Evolutionary conservation across 2,329 filamentous ascomycete species (phyloP).

Genomic region (Periconia sp.): DNA sequence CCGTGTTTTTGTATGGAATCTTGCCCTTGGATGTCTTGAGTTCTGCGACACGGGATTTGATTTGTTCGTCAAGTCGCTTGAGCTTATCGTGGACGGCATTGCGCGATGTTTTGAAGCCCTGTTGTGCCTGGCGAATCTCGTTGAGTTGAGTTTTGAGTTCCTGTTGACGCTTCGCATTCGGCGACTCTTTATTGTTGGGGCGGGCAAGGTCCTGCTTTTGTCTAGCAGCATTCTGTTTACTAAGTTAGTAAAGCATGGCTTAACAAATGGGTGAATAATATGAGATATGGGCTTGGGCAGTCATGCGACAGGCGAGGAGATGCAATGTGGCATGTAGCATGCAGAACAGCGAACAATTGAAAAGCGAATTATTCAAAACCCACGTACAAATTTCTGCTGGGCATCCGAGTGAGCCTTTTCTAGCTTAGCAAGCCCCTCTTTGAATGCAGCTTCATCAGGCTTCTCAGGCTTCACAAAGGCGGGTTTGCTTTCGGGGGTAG

Average conservation of each 20-base stretch:
- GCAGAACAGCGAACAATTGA: not conserved
- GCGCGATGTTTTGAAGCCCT: constrained; percentile 80
- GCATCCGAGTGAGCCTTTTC: constrained; percentile 84
- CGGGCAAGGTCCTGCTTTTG: constrained; percentile 82
- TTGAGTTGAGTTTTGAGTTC: constrained; percentile 82
- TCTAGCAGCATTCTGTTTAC: constrained; percentile 75
- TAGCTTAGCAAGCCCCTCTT: constrained; percentile 73
- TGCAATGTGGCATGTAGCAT: constrained; percentile 1
- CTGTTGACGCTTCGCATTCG: constrained; percentile 77
- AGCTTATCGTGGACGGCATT: constrained; percentile 82
- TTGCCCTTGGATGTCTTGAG: constrained; percentile 83
- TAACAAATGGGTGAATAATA: not conserved
- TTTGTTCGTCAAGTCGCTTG: constrained; percentile 85
- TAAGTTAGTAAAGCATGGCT: not conserved
- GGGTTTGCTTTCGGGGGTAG: constrained; percentile 39
- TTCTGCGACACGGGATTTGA: constrained; percentile 82
- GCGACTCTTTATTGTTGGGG: constrained; percentile 80
- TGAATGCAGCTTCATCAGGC: constrained; percentile 84
- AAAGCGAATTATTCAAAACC: not conserved
- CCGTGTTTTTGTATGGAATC: constrained; percentile 80
- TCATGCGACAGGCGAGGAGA: constrained; percentile 16
- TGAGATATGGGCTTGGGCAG: not conserved
- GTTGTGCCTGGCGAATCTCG: constrained; percentile 84
- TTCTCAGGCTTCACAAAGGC: constrained; percentile 68
- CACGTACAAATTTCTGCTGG: constrained; percentile 68